Conservation (phyloP, 768 basidiomycete species). For the Tylopilus vinaceipallidus region DNA sequence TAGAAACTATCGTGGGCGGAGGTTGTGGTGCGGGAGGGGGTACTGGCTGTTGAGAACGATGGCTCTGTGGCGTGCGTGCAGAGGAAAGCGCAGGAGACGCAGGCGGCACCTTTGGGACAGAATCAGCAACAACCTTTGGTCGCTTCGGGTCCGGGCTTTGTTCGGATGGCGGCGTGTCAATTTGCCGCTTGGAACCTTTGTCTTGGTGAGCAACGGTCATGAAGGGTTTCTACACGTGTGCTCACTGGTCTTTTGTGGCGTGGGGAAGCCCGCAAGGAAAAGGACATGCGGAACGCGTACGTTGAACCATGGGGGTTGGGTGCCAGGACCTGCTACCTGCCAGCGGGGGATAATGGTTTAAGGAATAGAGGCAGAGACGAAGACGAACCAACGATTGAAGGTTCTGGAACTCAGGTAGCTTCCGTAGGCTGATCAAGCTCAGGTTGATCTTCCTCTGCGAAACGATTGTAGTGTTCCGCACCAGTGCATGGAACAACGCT, state of each 20-base stretch:
- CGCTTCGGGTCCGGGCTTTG: conserved; percentile 48
- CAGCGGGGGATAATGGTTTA: not conserved
- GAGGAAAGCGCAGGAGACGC: conserved; percentile 22
- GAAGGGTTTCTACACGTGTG: not conserved
- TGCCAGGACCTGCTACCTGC: conserved; percentile 35
- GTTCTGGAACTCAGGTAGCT: conserved; percentile 48
- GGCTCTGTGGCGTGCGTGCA: conserved; percentile 22
- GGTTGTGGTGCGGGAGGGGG: conserved; percentile 21
- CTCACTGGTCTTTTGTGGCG: conserved; percentile 33
- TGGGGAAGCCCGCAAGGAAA: conserved; percentile 49
- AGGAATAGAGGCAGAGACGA: not conserved
- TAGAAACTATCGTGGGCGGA: conserved; percentile 5
- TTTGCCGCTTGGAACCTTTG: conserved; percentile 42
- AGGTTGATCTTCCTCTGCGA: conserved; percentile 58
- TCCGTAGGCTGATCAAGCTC: conserved; percentile 47
- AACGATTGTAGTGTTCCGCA: not conserved
- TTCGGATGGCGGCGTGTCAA: conserved; percentile 35
- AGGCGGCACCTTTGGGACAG: conserved; percentile 17
- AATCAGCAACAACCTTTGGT: conserved; percentile 22
- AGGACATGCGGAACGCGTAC: conserved; percentile 46
- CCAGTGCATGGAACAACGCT: not conserved
- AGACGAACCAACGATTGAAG: conserved; percentile 48
- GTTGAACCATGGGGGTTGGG: conserved; percentile 55
- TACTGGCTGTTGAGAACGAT: conserved; percentile 18
- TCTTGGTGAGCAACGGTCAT: conserved; percentile 10